Conservation (phyloP, 495 filamentous ascomycete species). For the Talaromyces nanjingensis region DNA sequence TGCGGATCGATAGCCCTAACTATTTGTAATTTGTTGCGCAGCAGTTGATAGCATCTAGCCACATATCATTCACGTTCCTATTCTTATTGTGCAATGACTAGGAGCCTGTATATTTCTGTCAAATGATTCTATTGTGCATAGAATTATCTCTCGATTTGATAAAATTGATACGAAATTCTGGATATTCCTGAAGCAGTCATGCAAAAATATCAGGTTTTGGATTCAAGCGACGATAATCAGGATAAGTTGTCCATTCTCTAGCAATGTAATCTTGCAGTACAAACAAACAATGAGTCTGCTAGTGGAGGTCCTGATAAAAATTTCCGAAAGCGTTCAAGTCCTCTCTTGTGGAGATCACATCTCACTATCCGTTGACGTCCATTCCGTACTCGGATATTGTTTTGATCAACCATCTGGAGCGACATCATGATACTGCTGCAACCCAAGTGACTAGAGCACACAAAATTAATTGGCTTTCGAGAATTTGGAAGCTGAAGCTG, state of each 20-base stretch:
- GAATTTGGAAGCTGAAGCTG: not conserved
- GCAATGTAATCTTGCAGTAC: not conserved
- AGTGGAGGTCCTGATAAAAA: not conserved
- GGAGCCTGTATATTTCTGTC: not conserved
- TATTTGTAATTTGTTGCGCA: not conserved
- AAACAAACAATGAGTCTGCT: not conserved
- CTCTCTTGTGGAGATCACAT: not conserved
- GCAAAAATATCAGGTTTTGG: not conserved
- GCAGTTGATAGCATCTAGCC: not conserved
- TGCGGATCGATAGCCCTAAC: not conserved
- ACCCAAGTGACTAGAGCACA: not conserved
- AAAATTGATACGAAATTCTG: not conserved
- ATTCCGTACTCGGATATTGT: not conserved
- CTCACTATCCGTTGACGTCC: not conserved
- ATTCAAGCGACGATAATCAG: not conserved
- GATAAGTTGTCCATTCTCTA: not conserved
- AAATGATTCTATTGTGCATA: not conserved
- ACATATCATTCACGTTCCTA: not conserved
- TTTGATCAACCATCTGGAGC: not conserved
- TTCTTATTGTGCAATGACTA: not conserved
- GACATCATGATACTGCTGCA: not conserved
- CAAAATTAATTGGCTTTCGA: not conserved
- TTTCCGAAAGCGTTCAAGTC: not conserved
- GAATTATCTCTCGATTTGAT: not conserved
- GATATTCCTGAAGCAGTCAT: not conserved